Base-by-base conservation (phyloP, 208 protist genomes). In the Herpetomonas samuelpessoai region DNA sequence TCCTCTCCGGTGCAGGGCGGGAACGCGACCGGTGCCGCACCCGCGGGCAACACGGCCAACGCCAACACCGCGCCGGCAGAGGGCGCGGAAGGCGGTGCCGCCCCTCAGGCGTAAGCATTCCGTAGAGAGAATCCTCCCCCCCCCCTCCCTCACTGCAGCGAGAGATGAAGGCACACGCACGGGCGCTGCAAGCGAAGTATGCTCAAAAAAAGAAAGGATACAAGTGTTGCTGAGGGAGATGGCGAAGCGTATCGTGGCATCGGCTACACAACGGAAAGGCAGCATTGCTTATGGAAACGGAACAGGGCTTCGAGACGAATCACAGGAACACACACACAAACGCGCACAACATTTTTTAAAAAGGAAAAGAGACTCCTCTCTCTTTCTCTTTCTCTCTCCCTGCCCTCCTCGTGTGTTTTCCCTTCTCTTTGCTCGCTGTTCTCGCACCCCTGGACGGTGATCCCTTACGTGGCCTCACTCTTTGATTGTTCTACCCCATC, bases 41-140 rank as follows among this genome's bases (percentile, higher is more conserved):
- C 51, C 21, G 52, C 58, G 14, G 52, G 46, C n/a, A 50, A 19
- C 35, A 29, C 35, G 25, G 53, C 55, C 4, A 68, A 64, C 63
- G 25, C 47, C 29, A 47, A 31, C 38, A 74, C 59, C 63, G 57
- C 55, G 47, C 49, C 62, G 66, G 60, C n/a, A n/a, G n/a, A 41
- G 6, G 35, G 35, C 35, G 35, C 35, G 6, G 35, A 41, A 6
- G 35, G 35, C 14, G 35, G 35, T 41, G 35, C 35, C 35, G 35
- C 35, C 35, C 35, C 35, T 18, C 35, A 74, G 58, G 21, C 29
- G 29, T 57, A 26, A 38, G n/a, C n/a, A 7, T 24, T 14, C 10
- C n/a, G 14, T 21, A 31, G 26, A n/a, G 35, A 14, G 7, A 54
- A 54, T 19, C 10, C 45, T 6, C 45, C 9, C 25, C n/a, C n/a